Percentiles rank a stretch among this genome's conserved stretches.
Evolutionary conservation across 495 filamentous ascomycete species (phyloP).

Genomic region (Aspergillus diversus): DNA sequence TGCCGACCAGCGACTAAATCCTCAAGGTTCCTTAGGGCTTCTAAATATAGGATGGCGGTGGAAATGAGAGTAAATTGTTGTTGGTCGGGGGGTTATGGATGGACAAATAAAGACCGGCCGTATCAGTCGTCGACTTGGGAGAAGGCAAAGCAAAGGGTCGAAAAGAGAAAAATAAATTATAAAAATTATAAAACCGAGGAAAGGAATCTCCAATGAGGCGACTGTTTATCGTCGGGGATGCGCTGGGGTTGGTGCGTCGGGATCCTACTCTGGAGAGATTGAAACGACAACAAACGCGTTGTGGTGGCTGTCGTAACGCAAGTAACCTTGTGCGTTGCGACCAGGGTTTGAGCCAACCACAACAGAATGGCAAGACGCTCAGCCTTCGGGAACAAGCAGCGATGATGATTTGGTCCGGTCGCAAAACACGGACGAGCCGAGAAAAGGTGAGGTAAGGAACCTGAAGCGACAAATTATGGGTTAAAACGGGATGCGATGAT

Average conservation of each 20-base stretch:
- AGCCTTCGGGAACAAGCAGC: slow-evolving; percentile 18
- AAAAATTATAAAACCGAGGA: slow-evolving; percentile 1
- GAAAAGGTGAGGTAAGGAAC: slow-evolving; percentile 9
- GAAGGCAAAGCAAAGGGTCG: slow-evolving; percentile 4
- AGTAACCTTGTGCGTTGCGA: slow-evolving; percentile 24
- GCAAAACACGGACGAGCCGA: slow-evolving; percentile 19
- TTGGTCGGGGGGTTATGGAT: slow-evolving; percentile 14
- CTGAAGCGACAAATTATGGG: slow-evolving; percentile 6
- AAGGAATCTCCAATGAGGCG: not conserved
- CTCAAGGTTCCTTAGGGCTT: slow-evolving; percentile 20
- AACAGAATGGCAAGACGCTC: slow-evolving; percentile 1
- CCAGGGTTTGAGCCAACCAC: slow-evolving; percentile 28
- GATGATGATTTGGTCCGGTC: slow-evolving; percentile 13
- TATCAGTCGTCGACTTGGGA: slow-evolving; percentile 16
- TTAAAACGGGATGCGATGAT: slow-evolving; percentile 10
- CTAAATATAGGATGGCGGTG: slow-evolving; percentile 16
- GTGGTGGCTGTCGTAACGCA: slow-evolving; percentile 18
- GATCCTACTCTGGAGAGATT: slow-evolving; percentile 14
- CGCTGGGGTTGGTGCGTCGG: slow-evolving; percentile 8
- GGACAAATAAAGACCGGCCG: not conserved
- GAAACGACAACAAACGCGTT: slow-evolving; percentile 31
- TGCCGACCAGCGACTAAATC: slow-evolving; percentile 45
- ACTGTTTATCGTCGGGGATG: slow-evolving; percentile 1
- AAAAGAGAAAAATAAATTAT: not conserved
- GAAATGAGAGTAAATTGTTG: slow-evolving; percentile 10